These are phyloP conservation scores for Populus tomentosa DNA, from an alignment of 441 rosid species.

Conservation along the genomic window DNA sequence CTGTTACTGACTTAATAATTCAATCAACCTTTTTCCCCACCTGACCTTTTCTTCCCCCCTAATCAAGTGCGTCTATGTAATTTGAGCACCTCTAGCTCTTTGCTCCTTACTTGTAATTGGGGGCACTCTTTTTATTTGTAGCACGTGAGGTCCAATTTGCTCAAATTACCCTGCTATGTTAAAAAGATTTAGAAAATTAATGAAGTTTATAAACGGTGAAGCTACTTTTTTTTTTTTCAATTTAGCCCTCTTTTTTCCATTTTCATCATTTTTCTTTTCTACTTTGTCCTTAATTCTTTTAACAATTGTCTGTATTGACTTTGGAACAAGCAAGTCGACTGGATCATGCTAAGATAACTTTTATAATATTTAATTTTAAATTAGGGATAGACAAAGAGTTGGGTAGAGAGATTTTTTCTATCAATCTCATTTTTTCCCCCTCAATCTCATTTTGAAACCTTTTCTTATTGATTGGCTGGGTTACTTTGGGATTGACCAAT, in stretches of 20 bases:
- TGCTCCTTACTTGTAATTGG: neutral
- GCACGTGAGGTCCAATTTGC: neutral
- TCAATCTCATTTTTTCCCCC: too few species aligned
- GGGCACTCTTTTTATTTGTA: neutral
- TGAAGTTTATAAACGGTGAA: too few species aligned
- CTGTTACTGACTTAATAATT: constrained; percentile 10
- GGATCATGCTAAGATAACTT: accelerated
- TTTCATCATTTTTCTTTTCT: too few species aligned
- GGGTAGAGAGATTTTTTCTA: accelerated
- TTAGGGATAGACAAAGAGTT: accelerated
- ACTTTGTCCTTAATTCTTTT: too few species aligned
- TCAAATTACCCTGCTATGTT: too few species aligned
- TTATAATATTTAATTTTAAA: too few species aligned
- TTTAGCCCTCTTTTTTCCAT: too few species aligned
- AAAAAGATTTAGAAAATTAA: too few species aligned
- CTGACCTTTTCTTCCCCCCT: neutral
- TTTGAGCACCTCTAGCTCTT: neutral
- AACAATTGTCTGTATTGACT: accelerated
- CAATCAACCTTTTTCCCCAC: neutral
- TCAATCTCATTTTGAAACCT: too few species aligned
- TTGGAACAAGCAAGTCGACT: accelerated
- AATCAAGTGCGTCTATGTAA: neutral
- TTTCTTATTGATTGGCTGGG: accelerated
- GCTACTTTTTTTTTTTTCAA: too few species aligned
- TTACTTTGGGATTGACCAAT: too few species aligned